phyloP scores from a whole-genome alignment of 2,329 filamentous ascomycete genomes.

The Aspergillus sp. region DNA sequence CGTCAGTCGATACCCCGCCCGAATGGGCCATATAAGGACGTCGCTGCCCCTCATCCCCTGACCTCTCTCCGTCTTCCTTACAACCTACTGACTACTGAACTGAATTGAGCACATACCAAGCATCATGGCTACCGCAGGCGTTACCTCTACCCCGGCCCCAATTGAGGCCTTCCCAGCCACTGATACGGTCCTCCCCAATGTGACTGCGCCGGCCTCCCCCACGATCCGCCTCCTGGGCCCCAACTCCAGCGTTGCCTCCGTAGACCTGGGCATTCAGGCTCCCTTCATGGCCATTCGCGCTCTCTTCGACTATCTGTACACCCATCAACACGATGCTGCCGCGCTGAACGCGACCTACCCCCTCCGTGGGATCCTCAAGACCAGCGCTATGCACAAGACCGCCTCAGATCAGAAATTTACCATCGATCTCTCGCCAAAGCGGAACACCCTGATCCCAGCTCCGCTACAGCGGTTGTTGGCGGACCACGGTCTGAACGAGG shows the following conservation, averaged over 20 bases:
- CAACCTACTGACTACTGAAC: background rate
- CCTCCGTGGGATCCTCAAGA: conserved; percentile 1
- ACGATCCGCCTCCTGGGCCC: background rate
- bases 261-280: background rate
- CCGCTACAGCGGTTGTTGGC: background rate
- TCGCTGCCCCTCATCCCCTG: background rate
- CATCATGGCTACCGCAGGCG: background rate
- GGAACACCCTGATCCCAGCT: background rate
- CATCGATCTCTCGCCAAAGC: conserved; percentile 3
- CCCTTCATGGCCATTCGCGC: background rate
- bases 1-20: background rate
- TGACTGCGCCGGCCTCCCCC: background rate
- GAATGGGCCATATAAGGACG: background rate
- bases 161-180: background rate
- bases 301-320: background rate
- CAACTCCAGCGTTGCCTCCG: background rate
- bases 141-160: background rate
- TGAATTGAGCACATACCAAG: background rate
- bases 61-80: background rate
- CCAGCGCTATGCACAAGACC: background rate
- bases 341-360: conserved; percentile 1
- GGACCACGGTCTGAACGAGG: background rate
- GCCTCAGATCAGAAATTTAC: conserved; percentile 4
- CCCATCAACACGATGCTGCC: background rate
- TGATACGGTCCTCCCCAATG: background rate